Conservation (phyloP, 1,284 basidiomycete genomes). For the Microbotryum violaceum region DNA sequence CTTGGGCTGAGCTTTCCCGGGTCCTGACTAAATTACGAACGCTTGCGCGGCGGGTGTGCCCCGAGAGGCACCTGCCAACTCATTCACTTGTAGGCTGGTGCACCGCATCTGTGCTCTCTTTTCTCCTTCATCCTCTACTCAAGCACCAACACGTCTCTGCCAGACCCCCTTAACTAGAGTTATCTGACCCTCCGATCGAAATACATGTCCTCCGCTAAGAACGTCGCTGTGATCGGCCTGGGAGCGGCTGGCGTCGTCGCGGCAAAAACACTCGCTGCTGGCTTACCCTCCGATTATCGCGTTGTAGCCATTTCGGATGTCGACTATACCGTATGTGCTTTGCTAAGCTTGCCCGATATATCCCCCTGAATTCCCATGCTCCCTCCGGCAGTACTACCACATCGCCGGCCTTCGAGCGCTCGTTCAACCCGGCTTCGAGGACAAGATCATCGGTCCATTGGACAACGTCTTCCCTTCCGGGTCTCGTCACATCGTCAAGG, state of each 20-base stretch:
- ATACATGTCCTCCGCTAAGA: slow-evolving; percentile 5
- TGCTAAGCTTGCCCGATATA: background rate
- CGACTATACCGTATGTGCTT: background rate
- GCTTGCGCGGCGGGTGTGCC: too few species aligned
- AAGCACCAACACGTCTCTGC: too few species aligned
- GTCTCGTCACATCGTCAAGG: slow-evolving; percentile 32
- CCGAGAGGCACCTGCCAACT: too few species aligned
- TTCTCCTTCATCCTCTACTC: too few species aligned
- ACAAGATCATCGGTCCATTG: slow-evolving; percentile 31
- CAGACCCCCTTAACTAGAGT: too few species aligned
- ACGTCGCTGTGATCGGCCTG: slow-evolving; percentile 23
- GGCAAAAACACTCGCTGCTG: slow-evolving; percentile 4
- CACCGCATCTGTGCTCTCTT: too few species aligned
- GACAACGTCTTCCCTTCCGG: slow-evolving; percentile 38
- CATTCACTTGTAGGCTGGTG: too few species aligned
- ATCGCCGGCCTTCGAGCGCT: slow-evolving; percentile 40
- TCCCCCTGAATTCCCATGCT: slow-evolving; percentile 3
- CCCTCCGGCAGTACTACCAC: slow-evolving; percentile 37
- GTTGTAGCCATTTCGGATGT: slow-evolving; percentile 10
- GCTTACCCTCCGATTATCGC: slow-evolving; percentile 10
- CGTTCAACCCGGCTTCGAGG: slow-evolving; percentile 9
- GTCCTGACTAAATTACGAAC: too few species aligned
- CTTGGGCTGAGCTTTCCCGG: too few species aligned
- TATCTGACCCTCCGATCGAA: too few species aligned
- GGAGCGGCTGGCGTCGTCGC: slow-evolving; percentile 9